Percentiles rank a stretch among this genome's conserved stretches.
phyloP scores from a whole-genome alignment of 2,329 filamentous ascomycete genomes.

The Colletotrichum lindemuthianum region DNA sequence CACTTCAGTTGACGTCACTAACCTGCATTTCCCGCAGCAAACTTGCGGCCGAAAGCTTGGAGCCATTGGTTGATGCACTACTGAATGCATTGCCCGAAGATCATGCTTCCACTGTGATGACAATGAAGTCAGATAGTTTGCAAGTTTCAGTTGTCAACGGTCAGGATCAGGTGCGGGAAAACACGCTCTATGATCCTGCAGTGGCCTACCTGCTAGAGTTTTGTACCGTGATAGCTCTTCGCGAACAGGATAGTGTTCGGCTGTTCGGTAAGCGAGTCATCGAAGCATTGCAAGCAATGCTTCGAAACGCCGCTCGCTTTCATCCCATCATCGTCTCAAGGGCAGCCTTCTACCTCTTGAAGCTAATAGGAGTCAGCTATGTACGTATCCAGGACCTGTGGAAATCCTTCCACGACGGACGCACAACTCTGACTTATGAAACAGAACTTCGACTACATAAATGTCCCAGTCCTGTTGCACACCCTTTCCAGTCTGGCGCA shows the following conservation, averaged over 20 bases:
- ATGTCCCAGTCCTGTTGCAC: slow-evolving; percentile 90
- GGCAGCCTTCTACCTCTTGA: slow-evolving; percentile 86
- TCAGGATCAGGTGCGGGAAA: slow-evolving; percentile 62
- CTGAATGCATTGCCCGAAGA: slow-evolving; percentile 90
- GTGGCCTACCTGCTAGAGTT: slow-evolving; percentile 93
- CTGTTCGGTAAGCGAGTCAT: slow-evolving; percentile 82
- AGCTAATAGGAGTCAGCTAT: slow-evolving; percentile 84
- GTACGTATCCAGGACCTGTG: slow-evolving; percentile 59
- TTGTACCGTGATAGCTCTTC: slow-evolving; percentile 81
- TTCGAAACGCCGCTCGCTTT: slow-evolving; percentile 81
- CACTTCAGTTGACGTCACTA: slow-evolving; percentile 1
- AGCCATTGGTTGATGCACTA: slow-evolving; percentile 70
- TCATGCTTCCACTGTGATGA: slow-evolving; percentile 79
- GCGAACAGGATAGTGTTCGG: slow-evolving; percentile 77
- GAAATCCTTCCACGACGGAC: slow-evolving; percentile 39
- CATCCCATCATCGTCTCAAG: slow-evolving; percentile 88
- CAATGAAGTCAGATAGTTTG: slow-evolving; percentile 86
- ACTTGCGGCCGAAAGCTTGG: slow-evolving; percentile 49
- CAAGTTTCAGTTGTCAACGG: slow-evolving; percentile 69
- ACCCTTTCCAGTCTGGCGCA: slow-evolving; percentile 89
- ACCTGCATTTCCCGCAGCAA: slow-evolving; percentile 44
- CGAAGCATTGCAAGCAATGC: slow-evolving; percentile 80
- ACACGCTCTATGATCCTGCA: slow-evolving; percentile 82
- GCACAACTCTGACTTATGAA: slow-evolving; percentile 30
- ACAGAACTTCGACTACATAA: slow-evolving; percentile 88